Base-by-base conservation (phyloP, 257 asterid genomes). In the Nicotiana paniculata region DNA sequence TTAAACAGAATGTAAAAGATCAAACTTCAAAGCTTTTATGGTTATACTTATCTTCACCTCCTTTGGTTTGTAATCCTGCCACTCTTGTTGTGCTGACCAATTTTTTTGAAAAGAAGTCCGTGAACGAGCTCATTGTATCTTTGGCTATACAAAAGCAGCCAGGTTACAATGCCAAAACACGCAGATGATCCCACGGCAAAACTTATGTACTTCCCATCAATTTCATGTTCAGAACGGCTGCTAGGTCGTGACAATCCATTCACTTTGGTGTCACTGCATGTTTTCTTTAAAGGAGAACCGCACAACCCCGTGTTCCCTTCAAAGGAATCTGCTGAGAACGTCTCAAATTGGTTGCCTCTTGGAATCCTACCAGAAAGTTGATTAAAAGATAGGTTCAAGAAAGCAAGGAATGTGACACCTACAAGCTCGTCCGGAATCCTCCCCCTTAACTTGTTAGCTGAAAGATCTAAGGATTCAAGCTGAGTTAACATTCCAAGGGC, bases 301-400 rank as follows among this genome's bases (percentile, higher is more conserved):
- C 61, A 72, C 30, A 90, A 43, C 37, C 80, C 79, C 3, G 17
- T 1, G 46, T 89, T 89, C 82, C 91, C 91, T 4, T 9, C 43
- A 59, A 13, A 88, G 81, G 87, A 86, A 4, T 17, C 53, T 2
- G 58, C 8, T 1, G 67, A 5, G 82, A 89, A 89, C 12, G 89
- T 84, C 17, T 78, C 84, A 10, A 89, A 12, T 61, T 89, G 92
- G 48, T n/a, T 0, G 35, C 89, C 90, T 0, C 0, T 9, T 2
- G 91, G 92, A 83, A 91, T 84, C 62, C 0, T 74, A 62, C 96
- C 96, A 0, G 3, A 18, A 69, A 91, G 81, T 18, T 58, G 87
- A 72, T 90, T 89, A 88, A 83, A 64, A 1, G 96, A 88, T 2
- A 90, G 46, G 18, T 87, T 86, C 87, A 91, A 77, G 85, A 82